Conservation (phyloP, 83 land plant species). For the Larix sibirica region DNA sequence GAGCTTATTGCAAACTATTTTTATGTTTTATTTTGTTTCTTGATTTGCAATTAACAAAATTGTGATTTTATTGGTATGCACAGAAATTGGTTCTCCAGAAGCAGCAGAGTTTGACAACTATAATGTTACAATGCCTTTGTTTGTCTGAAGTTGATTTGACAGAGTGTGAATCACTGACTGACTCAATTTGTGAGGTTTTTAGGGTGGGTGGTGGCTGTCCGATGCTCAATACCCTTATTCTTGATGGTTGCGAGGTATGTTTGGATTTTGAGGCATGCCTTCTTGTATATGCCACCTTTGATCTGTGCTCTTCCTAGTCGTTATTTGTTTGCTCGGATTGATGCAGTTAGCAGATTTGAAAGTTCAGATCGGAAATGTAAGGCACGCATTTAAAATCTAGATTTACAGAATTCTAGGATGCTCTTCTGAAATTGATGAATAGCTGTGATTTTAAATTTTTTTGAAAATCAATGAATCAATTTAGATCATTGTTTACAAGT, state of each 20-base stretch:
- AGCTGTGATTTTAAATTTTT: too few species aligned
- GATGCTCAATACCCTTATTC: constrained; percentile 70
- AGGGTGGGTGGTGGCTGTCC: constrained; percentile 96
- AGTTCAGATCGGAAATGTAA: too few species aligned
- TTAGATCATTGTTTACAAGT: too few species aligned
- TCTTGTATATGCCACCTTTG: constrained; percentile 1
- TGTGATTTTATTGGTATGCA: constrained; percentile 10
- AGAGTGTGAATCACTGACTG: constrained; percentile 90
- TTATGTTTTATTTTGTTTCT: neutral
- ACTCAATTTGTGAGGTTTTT: constrained; percentile 83
- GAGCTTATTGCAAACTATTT: neutral
- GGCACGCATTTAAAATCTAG: too few species aligned
- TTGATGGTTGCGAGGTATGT: constrained; percentile 92
- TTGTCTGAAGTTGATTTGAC: constrained; percentile 86
- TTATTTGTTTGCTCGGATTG: neutral
- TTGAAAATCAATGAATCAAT: too few species aligned
- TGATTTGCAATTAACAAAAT: neutral
- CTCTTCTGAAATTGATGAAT: too few species aligned
- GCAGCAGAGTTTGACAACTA: constrained; percentile 73
- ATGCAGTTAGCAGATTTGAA: too few species aligned
- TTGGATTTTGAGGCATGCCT: constrained; percentile 4
- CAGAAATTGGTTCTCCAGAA: constrained; percentile 89
- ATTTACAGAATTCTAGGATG: too few species aligned
- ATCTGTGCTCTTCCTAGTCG: neutral
- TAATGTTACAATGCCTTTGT: constrained; percentile 69